Conservation (phyloP, 2,329 filamentous ascomycete genomes). For the Alternaria alternata region DNA sequence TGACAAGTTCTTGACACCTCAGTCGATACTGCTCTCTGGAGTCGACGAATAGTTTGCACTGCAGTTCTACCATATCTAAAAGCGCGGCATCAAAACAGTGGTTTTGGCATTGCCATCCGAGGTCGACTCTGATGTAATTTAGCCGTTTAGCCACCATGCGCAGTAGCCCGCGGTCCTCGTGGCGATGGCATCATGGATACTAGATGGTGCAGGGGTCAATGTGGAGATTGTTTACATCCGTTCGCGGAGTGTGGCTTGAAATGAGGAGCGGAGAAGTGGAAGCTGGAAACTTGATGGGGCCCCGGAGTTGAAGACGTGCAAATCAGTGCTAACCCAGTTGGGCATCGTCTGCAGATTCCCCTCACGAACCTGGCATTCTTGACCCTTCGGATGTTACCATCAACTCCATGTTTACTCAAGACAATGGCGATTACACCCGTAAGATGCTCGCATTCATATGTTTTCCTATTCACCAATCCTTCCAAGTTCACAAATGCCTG, state of each 20-base stretch:
- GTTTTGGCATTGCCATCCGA: conserved; percentile 4
- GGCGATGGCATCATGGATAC: conserved; percentile 18
- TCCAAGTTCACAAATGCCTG: neutral
- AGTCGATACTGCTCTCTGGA: neutral
- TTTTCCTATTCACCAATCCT: neutral
- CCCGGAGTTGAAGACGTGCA: neutral
- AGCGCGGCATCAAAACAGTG: conserved; percentile 3
- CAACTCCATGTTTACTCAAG: neutral
- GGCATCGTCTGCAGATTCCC: neutral
- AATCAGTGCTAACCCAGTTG: neutral
- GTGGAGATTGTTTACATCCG: neutral
- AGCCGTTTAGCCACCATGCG: conserved; percentile 44
- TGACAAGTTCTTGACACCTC: neutral
- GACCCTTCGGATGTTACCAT: neutral
- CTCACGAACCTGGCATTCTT: neutral
- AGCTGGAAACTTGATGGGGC: neutral
- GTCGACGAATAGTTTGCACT: neutral
- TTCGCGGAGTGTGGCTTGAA: conserved; percentile 3
- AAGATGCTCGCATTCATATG: too few species aligned
- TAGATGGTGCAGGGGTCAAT: neutral
- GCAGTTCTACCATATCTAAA: neutral
- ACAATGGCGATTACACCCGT: neutral
- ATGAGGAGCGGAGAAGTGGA: neutral
- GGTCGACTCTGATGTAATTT: conserved; percentile 28
- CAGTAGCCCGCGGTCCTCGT: conserved; percentile 9